Evolutionary conservation across 495 filamentous ascomycete genomes (phyloP).

Genomic region (Melanomma pulvis-pyrius): DNA sequence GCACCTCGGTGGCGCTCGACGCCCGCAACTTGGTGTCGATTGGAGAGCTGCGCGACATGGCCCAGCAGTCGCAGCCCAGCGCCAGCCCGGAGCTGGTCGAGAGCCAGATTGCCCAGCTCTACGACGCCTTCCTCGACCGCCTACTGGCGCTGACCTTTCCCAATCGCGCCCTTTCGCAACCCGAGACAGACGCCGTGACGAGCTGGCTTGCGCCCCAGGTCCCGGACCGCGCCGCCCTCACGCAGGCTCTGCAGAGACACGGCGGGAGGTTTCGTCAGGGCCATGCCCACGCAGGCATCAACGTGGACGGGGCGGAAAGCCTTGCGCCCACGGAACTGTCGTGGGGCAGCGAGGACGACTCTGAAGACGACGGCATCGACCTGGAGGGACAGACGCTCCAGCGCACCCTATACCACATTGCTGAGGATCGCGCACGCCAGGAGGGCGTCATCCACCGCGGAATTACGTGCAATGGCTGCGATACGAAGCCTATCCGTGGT

Average conservation of each 20-base stretch:
- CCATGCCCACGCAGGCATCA: neutral
- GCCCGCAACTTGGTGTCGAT: slow-evolving; percentile 7
- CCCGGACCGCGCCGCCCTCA: neutral
- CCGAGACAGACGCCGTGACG: slow-evolving; percentile 7
- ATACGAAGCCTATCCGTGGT: slow-evolving; percentile 81
- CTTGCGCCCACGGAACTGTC: slow-evolving; percentile 33
- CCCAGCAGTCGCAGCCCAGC: neutral
- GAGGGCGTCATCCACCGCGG: slow-evolving; percentile 86
- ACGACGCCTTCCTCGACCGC: slow-evolving; percentile 30
- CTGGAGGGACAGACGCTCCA: slow-evolving; percentile 58
- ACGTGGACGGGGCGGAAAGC: slow-evolving; percentile 25
- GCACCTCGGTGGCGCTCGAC: slow-evolving; percentile 15
- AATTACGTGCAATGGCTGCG: slow-evolving; percentile 89
- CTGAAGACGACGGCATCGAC: slow-evolving; percentile 45
- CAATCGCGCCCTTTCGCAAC: neutral
- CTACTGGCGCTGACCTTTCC: slow-evolving; percentile 24
- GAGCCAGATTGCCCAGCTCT: slow-evolving; percentile 18
- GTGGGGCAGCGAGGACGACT: slow-evolving; percentile 24
- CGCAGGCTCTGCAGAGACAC: slow-evolving; percentile 15
- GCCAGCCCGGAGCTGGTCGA: slow-evolving; percentile 14
- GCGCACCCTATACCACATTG: slow-evolving; percentile 52
- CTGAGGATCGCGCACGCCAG: slow-evolving; percentile 64
- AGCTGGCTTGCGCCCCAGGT: slow-evolving; percentile 2
- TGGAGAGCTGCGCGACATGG: slow-evolving; percentile 15
- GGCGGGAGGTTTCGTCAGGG: neutral